Conservation (phyloP, 305 asterid genomes). For the Fraxinus albicans region DNA sequence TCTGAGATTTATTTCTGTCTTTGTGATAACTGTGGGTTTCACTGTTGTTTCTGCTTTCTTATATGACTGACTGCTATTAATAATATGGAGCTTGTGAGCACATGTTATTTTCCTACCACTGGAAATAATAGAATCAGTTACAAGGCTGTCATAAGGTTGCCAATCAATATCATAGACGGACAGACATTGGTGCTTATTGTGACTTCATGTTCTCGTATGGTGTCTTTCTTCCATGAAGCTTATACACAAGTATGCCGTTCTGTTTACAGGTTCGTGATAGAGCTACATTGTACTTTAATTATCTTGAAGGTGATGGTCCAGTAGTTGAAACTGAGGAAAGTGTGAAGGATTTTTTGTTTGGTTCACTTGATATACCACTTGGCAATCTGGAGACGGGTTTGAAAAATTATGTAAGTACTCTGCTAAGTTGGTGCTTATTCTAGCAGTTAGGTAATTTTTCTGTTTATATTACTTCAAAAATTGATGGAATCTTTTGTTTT, state of each 20-base stretch:
- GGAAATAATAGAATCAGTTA: background rate
- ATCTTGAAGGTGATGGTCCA: slow-evolving; percentile 86
- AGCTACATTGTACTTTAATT: slow-evolving; percentile 87
- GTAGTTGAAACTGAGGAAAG: slow-evolving; percentile 80
- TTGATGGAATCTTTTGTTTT: slow-evolving; percentile 17
- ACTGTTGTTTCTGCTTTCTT: background rate
- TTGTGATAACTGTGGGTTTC: background rate
- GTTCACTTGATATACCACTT: slow-evolving; percentile 78
- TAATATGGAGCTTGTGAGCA: background rate
- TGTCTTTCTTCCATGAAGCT: slow-evolving; percentile 20
- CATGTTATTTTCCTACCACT: background rate
- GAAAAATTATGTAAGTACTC: slow-evolving; percentile 70
- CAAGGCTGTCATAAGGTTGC: background rate
- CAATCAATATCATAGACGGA: background rate
- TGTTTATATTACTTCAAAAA: slow-evolving; percentile 12
- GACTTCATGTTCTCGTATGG: background rate
- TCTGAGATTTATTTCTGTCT: background rate
- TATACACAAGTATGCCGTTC: slow-evolving; percentile 5
- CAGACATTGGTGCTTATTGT: slow-evolving; percentile 10
- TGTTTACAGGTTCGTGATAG: slow-evolving; percentile 84
- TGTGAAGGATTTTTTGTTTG: slow-evolving; percentile 83
- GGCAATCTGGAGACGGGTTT: slow-evolving; percentile 78
- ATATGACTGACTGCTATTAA: background rate
- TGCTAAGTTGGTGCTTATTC: slow-evolving; percentile 1
- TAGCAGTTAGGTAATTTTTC: slow-evolving; percentile 11